phyloP scores from a whole-genome alignment of 768 basidiomycete species.

The Boletus patriciae region DNA sequence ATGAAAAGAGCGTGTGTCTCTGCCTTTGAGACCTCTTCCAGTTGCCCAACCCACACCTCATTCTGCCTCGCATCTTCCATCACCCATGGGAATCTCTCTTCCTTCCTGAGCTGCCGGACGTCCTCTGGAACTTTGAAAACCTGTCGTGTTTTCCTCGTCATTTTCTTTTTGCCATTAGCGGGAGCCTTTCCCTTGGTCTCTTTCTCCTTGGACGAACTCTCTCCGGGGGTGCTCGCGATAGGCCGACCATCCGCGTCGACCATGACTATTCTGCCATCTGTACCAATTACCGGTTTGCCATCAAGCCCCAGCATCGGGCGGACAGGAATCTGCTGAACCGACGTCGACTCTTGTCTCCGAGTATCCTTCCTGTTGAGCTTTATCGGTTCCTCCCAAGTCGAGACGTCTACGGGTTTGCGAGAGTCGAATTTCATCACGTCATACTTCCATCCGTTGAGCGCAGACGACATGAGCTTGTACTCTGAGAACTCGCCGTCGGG shows the following conservation, averaged over 20 bases:
- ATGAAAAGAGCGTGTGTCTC: constrained; percentile 82
- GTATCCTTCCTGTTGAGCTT: constrained; percentile 88
- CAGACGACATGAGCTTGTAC: constrained; percentile 75
- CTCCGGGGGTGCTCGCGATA: constrained; percentile 43
- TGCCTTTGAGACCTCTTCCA: constrained; percentile 74
- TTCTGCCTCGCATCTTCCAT: constrained; percentile 74
- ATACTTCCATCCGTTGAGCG: constrained; percentile 86
- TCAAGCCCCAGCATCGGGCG: constrained; percentile 78
- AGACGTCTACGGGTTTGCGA: constrained; percentile 67
- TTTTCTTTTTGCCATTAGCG: constrained; percentile 62
- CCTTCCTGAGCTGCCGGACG: constrained; percentile 71
- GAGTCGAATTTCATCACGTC: constrained; percentile 91
- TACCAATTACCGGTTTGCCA: constrained; percentile 79
- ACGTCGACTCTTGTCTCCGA: constrained; percentile 45
- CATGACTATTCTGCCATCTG: constrained; percentile 78
- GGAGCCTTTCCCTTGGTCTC: constrained; percentile 44
- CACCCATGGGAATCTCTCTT: constrained; percentile 91
- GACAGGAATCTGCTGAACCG: constrained; percentile 51
- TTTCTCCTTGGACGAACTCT: constrained; percentile 33
- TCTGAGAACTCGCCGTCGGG: constrained; percentile 72
- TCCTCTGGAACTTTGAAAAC: constrained; percentile 82
- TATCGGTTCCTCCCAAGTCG: constrained; percentile 69
- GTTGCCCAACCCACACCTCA: constrained; percentile 78
- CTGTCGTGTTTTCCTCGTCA: constrained; percentile 80
- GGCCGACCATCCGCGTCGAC: constrained; percentile 76